Percentiles rank a stretch among this genome's conserved stretches.
phyloP scores from a whole-genome alignment of 225 moss, liverwort and hornwort species.

The Polytrichum formosum region DNA sequence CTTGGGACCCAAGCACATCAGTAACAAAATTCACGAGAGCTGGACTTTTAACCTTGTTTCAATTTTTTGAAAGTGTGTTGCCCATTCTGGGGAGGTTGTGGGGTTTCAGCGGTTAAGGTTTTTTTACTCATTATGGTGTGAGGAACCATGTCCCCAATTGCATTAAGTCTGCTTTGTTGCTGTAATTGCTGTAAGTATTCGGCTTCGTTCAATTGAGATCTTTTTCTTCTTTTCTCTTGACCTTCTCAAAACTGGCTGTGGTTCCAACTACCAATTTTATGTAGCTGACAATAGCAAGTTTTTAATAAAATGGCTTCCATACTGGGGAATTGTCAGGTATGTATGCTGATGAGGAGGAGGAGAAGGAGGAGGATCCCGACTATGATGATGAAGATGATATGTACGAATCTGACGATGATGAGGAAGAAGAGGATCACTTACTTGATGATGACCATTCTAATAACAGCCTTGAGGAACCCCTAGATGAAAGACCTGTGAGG shows the following conservation, averaged over 20 bases:
- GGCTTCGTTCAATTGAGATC: too few relatives aligned
- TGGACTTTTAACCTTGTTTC: background rate
- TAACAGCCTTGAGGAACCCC: slow-evolving; percentile 18
- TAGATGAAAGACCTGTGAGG: slow-evolving; percentile 32
- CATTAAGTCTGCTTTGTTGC: too few relatives aligned
- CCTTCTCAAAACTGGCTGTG: too few relatives aligned
- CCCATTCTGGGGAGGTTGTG: too few relatives aligned
- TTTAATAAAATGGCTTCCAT: slow-evolving; percentile 1
- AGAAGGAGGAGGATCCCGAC: slow-evolving; percentile 37
- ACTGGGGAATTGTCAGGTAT: slow-evolving; percentile 29
- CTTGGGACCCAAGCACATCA: background rate
- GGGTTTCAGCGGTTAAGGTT: too few relatives aligned
- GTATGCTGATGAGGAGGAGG: slow-evolving; percentile 41
- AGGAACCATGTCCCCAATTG: too few relatives aligned
- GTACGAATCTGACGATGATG: slow-evolving; percentile 37
- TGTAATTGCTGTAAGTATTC: too few relatives aligned
- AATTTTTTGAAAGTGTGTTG: too few relatives aligned
- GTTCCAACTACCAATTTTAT: too few relatives aligned
- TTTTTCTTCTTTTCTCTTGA: too few relatives aligned
- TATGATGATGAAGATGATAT: slow-evolving; percentile 39
- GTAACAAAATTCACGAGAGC: background rate
- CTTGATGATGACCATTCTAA: slow-evolving; percentile 15
- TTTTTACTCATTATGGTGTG: too few relatives aligned
- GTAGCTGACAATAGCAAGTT: too few relatives aligned
- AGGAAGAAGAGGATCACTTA: slow-evolving; percentile 36